phyloP scores from a whole-genome alignment of 306 rosid genomes.

The Malus orientalis region DNA sequence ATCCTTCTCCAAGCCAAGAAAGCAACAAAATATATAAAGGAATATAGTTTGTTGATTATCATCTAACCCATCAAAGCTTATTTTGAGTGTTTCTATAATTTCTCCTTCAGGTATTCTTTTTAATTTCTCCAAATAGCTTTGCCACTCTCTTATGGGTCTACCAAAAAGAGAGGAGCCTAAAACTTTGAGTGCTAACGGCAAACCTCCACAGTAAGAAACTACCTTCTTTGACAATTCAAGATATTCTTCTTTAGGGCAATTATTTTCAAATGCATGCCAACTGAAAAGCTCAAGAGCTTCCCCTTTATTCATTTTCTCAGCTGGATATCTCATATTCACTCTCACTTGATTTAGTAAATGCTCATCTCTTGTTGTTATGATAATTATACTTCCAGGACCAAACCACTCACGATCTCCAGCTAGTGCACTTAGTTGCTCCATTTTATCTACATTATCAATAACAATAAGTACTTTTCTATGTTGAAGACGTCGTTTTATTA shows the following conservation, averaged over 20 bases:
- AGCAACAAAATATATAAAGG: constrained; percentile 32
- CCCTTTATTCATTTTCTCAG: neutral
- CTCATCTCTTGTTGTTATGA: constrained; percentile 19
- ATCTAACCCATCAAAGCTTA: constrained; percentile 19
- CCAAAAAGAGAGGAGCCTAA: constrained; percentile 24
- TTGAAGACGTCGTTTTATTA: neutral
- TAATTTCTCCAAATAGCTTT: constrained; percentile 17
- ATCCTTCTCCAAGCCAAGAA: constrained; percentile 13
- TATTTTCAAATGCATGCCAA: constrained; percentile 23
- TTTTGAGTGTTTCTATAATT: constrained; percentile 14
- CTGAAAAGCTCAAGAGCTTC: constrained; percentile 15
- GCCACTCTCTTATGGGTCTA: constrained; percentile 19
- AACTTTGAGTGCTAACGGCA: constrained; percentile 35
- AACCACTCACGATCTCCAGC: neutral
- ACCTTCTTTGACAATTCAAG: neutral
- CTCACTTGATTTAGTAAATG: neutral
- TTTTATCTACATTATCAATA: neutral
- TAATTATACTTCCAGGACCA: constrained; percentile 14
- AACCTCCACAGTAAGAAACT: constrained; percentile 20
- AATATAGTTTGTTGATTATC: constrained; percentile 14
- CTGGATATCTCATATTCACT: neutral
- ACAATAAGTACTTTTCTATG: constrained; percentile 2
- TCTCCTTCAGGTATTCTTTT: constrained; percentile 7
- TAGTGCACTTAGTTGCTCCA: neutral
- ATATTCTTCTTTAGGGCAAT: neutral